Evolutionary conservation across 73 alveolate genomes (phyloP), one percentile per base, ranked within the genome.

Genomic region (Breviolum minutum): DNA sequence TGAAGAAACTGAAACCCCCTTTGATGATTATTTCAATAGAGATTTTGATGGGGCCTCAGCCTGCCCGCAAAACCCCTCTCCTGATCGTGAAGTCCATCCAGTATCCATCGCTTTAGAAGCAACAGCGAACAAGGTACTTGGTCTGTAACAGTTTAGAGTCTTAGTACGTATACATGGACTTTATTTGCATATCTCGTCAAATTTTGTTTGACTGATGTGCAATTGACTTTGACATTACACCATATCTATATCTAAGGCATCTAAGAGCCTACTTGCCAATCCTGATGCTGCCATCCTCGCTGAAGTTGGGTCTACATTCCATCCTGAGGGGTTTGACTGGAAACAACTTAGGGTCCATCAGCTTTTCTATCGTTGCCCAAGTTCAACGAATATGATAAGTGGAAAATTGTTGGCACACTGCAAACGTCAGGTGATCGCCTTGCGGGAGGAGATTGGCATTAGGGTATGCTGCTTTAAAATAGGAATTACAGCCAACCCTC

Each of bases 361-460:
- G 19, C 63, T 87, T 26, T 27, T 12, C 13, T 61, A 62, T n/a
- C 61, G 94, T 10, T 85, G 48, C 66, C 54, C 22, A 19, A 7
- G 17, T 40, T 32, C 30, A 27, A 19, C 13, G 82, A 63, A 63
- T 13, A 30, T 63, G 68, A 9, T n/a, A 17, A 30, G 83, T 29
- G 79, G 95, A 5, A 63, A n/a, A 16, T 6, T 63, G 13, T 29
- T 64, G 30, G 95, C 83, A 2, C 81, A 87, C 63, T 29, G 68
- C 54, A 63, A 29, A 64, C 30, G 20, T 5, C 81, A 87, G 32
- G 64, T 87, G 8, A 63, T 68, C 19, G 13, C 64, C 22, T 63
- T 88, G 7, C 19, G 95, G 22, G 95, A 88, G 71, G 27, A 66
- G 26, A 69, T 88, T 70, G 95, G 95, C 2, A 29, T 88, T 14